Percentiles rank a stretch among this genome's conserved stretches.
phyloP scores from a whole-genome alignment of 768 basidiomycete species.

The Leccinum boreale region DNA sequence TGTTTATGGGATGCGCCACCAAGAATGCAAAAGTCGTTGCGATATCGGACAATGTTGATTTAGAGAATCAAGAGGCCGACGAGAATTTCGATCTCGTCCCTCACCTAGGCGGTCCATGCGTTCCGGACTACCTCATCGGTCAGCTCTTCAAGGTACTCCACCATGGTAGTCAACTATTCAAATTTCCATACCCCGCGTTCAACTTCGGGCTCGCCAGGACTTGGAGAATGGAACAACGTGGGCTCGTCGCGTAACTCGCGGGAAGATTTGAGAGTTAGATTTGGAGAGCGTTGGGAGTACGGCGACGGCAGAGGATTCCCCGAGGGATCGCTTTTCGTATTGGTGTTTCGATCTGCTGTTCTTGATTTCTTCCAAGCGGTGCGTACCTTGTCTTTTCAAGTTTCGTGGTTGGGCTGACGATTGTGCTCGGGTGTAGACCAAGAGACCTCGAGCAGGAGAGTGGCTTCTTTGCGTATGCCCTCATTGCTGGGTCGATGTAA shows the following conservation, averaged over 20 bases:
- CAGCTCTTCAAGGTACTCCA: constrained; percentile 70
- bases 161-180: constrained; percentile 66
- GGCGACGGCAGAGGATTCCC: constrained; percentile 40
- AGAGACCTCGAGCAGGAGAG: constrained; percentile 54
- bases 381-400: constrained; percentile 3
- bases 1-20: constrained; percentile 92
- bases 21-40: constrained; percentile 93
- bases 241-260: constrained; percentile 12
- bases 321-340: constrained; percentile 87
- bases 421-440: constrained; percentile 47
- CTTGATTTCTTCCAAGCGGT: constrained; percentile 75
- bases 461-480: constrained; percentile 72
- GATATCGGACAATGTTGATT: constrained; percentile 40
- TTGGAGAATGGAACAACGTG: constrained; percentile 4
- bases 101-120: constrained; percentile 59
- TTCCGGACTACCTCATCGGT: constrained; percentile 68
- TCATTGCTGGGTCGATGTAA: constrained; percentile 77
- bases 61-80: constrained; percentile 37
- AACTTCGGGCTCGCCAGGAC: constrained; percentile 11
- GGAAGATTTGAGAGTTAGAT: constrained; percentile 36
- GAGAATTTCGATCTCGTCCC: constrained; percentile 88
- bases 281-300: constrained; percentile 56
- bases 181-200: constrained; percentile 17
- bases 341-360: constrained; percentile 92
- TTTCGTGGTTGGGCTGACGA: neutral